These are phyloP conservation scores for Marvania coccoides DNA, from an alignment of 139 green algal species.

Conservation along the genomic window DNA sequence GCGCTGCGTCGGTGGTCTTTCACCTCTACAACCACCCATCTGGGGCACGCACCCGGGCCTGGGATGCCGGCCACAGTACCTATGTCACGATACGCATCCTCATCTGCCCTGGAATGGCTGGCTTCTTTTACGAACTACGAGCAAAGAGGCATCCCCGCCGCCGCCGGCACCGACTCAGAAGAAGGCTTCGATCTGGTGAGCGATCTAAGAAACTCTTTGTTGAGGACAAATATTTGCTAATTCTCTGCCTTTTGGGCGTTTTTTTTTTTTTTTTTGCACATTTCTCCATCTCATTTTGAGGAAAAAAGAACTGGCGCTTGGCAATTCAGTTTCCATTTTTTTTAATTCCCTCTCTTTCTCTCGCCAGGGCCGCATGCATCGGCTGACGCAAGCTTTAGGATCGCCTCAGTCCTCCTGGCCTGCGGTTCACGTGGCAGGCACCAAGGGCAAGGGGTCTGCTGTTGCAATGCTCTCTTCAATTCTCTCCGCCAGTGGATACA, in stretches of 20 bases:
- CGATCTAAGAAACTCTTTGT: too few relatives aligned
- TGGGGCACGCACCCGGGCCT: background rate
- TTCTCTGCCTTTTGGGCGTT: too few relatives aligned
- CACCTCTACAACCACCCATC: background rate
- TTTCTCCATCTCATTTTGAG: too few relatives aligned
- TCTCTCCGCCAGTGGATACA: slow-evolving; percentile 47
- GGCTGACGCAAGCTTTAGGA: slow-evolving; percentile 49
- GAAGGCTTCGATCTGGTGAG: slow-evolving; percentile 49
- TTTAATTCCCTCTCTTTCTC: slow-evolving; percentile 17
- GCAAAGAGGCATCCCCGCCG: slow-evolving; percentile 48
- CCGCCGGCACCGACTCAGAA: slow-evolving; percentile 37
- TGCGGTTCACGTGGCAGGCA: slow-evolving; percentile 75
- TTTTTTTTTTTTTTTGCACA: too few relatives aligned
- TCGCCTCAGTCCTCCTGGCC: slow-evolving; percentile 44
- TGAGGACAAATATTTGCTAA: too few relatives aligned
- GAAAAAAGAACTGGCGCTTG: too few relatives aligned
- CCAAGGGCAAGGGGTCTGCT: slow-evolving; percentile 86
- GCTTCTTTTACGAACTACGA: slow-evolving; percentile 52
- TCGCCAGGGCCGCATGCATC: slow-evolving; percentile 48
- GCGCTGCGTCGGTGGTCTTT: too few relatives aligned
- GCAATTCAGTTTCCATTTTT: too few relatives aligned
- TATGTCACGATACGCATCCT: background rate
- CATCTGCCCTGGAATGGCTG: slow-evolving; percentile 16
- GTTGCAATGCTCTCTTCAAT: slow-evolving; percentile 53
- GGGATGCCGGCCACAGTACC: too few relatives aligned